Evolutionary conservation across 2,329 filamentous ascomycete species (phyloP).

Genomic region (Hymenoscyphus salicellus): DNA sequence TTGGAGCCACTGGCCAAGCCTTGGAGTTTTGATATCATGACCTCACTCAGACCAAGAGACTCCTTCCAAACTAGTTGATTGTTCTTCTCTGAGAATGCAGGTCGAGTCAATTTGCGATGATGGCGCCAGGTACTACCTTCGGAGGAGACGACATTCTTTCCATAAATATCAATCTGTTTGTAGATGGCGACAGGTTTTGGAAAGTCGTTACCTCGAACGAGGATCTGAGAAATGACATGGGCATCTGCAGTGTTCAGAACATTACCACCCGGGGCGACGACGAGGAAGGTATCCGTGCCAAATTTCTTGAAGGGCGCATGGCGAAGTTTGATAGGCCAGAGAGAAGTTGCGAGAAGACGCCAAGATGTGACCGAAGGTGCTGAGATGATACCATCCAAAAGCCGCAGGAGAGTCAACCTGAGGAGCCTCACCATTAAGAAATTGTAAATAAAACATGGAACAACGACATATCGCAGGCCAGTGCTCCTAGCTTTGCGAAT

Average conservation of each 20-base stretch:
- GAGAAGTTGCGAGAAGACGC: conserved; percentile 13
- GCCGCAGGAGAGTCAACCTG: conserved; percentile 13
- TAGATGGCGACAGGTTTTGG: conserved; percentile 31
- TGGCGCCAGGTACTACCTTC: conserved; percentile 30
- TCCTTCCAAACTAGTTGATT: conserved; percentile 43
- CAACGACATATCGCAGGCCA: conserved; percentile 19
- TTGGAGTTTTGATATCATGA: conserved; percentile 40
- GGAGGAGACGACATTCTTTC: conserved; percentile 31
- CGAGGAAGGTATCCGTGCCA: conserved; percentile 54
- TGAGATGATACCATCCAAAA: conserved; percentile 12
- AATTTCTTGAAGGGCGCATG: conserved; percentile 20
- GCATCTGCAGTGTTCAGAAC: conserved; percentile 59
- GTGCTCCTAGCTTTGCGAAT: conserved; percentile 16
- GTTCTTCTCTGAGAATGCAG: conserved; percentile 41
- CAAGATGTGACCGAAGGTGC: conserved; percentile 15
- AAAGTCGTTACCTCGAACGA: conserved; percentile 28
- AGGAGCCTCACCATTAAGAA: conserved; percentile 11
- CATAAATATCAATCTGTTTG: conserved; percentile 29
- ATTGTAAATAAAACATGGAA: conserved; percentile 22
- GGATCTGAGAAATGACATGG: conserved; percentile 43
- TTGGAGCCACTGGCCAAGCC: conserved; percentile 34
- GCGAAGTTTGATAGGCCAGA: conserved; percentile 20
- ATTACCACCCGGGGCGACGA: conserved; percentile 57
- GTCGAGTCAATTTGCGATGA: conserved; percentile 31
- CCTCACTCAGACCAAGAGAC: conserved; percentile 44